Percentiles rank a stretch among this genome's conserved stretches.
phyloP scores from a whole-genome alignment of 495 filamentous ascomycete species.

The Penicillium parvum region DNA sequence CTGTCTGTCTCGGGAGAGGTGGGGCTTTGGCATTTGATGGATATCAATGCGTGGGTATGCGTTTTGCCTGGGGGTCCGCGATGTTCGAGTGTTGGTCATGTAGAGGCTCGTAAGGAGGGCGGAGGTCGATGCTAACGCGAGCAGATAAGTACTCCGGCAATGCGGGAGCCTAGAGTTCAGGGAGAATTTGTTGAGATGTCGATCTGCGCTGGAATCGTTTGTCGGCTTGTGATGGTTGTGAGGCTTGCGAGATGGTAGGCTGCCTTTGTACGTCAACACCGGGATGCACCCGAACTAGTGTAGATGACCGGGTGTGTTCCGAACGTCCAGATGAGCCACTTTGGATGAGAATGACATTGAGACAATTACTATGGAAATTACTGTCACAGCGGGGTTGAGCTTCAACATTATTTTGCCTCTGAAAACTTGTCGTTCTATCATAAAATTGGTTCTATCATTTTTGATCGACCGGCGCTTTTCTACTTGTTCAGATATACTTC shows the following conservation, averaged over 20 bases:
- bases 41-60: no score
- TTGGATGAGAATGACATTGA: no score
- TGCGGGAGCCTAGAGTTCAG: neutral
- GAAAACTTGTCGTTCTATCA: no score
- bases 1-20: neutral
- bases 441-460: no score
- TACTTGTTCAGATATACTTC: no score
- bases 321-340: neutral
- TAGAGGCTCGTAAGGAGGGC: neutral
- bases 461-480: no score
- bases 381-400: no score
- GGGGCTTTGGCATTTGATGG: neutral
- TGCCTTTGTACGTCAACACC: slow-evolving; percentile 15
- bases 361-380: no score
- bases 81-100: no score
- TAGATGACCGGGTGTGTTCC: slow-evolving; percentile 12
- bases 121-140: no score
- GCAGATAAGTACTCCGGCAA: neutral
- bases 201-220: neutral
- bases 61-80: no score
- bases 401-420: no score
- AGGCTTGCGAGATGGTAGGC: slow-evolving; percentile 7
- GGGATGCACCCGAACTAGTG: slow-evolving; percentile 15
- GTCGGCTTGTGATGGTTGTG: slow-evolving; percentile 2
- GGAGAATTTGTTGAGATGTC: neutral